A percentile compares a stretch with the other conserved stretches of the same genome.
Evolutionary conservation across 169 alveolate genomes (phyloP).

Genomic region (Perkinsus chesapeaki): DNA sequence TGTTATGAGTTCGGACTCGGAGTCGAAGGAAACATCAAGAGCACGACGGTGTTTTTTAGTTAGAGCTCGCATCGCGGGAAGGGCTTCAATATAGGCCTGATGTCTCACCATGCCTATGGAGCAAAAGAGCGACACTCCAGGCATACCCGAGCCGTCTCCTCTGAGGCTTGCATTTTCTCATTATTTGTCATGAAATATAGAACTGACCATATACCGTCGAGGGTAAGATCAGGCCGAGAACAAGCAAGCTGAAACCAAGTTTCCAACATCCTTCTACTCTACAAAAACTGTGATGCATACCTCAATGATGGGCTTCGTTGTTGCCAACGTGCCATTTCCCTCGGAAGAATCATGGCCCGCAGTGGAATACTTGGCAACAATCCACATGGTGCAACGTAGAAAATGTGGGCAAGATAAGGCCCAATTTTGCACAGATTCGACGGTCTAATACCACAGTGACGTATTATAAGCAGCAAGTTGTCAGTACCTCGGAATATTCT

Average conservation of each 20-base stretch:
- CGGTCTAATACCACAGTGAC: neutral
- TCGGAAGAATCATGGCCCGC: neutral
- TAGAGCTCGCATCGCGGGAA: neutral
- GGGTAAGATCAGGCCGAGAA: neutral
- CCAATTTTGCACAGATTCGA: neutral
- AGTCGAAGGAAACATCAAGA: neutral
- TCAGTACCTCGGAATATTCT: neutral
- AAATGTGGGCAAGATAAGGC: neutral
- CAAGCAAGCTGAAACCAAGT: neutral
- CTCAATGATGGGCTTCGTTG: neutral
- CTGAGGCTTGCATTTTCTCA: neutral
- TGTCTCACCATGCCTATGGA: neutral
- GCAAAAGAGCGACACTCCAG: neutral
- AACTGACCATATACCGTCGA: neutral
- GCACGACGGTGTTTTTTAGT: neutral
- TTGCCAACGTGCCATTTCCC: neutral
- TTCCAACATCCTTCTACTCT: too few species aligned
- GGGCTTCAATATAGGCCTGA: neutral
- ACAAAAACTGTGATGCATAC: neutral
- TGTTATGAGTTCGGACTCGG: neutral
- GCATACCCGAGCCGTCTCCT: neutral
- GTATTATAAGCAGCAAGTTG: neutral
- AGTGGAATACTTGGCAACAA: neutral
- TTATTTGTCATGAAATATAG: neutral
- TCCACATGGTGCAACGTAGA: neutral